Conservation (phyloP, 805 yeast genomes). For the Komagataella mondaviorum region DNA sequence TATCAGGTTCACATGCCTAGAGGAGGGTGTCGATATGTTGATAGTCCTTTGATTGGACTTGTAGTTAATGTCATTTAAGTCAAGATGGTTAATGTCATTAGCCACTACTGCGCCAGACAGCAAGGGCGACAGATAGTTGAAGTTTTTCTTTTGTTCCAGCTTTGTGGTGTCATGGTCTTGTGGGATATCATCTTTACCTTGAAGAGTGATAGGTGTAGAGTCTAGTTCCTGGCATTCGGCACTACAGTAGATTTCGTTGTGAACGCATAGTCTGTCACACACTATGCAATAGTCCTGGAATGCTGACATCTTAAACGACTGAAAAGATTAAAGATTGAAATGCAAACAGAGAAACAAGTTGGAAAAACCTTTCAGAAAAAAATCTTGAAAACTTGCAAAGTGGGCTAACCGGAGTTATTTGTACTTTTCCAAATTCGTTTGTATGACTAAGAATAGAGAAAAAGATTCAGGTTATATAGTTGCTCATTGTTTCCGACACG, state of each 20-base stretch:
- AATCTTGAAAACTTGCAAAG: background rate
- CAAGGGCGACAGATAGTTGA: background rate
- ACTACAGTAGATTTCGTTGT: slow-evolving; percentile 7
- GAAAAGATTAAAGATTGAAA: background rate
- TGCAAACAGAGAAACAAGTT: background rate
- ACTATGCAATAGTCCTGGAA: slow-evolving; percentile 8
- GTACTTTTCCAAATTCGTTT: background rate
- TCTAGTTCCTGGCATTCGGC: slow-evolving; percentile 4
- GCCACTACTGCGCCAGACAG: background rate
- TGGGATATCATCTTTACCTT: background rate
- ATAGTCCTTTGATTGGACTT: background rate
- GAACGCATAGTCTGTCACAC: slow-evolving; percentile 5
- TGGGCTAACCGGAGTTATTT: background rate
- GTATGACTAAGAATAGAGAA: background rate
- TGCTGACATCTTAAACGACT: slow-evolving; percentile 13
- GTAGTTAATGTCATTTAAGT: background rate
- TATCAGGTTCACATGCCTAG: background rate
- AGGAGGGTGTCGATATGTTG: background rate
- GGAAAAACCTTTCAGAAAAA: background rate
- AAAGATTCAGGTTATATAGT: background rate
- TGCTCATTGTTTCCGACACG: background rate
- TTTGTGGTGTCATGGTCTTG: background rate
- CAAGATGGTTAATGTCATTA: slow-evolving; percentile 1
- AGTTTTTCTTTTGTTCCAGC: background rate
- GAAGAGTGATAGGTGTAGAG: slow-evolving; percentile 2